Percentiles rank a stretch among this genome's conserved stretches.
Conservation (phyloP, 2,329 filamentous ascomycete species). For the Apiospora arundinis region DNA sequence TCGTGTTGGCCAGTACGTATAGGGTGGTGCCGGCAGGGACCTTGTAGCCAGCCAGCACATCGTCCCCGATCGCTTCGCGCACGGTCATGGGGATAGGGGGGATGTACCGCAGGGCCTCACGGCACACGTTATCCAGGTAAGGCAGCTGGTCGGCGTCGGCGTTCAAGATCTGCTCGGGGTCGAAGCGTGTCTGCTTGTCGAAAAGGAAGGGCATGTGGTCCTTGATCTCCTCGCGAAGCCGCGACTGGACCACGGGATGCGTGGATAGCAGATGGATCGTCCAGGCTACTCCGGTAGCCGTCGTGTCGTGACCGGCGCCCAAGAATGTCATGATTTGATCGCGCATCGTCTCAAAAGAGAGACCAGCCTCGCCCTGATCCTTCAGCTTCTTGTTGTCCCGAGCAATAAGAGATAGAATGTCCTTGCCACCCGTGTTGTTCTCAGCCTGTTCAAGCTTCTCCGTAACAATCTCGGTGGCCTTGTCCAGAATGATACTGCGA, state of each 20-base stretch:
- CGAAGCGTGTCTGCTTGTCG: constrained; percentile 39
- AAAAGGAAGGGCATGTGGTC: constrained; percentile 47
- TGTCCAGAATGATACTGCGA: constrained; percentile 43
- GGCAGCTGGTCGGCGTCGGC: constrained; percentile 48
- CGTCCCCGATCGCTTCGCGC: constrained; percentile 47
- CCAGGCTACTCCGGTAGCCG: constrained; percentile 50
- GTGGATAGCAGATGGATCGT: constrained; percentile 48
- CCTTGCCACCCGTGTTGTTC: constrained; percentile 40
- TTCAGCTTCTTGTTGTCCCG: constrained; percentile 49
- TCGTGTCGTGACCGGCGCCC: constrained; percentile 52
- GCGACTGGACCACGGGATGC: constrained; percentile 45
- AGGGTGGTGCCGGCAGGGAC: constrained; percentile 50
- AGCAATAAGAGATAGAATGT: constrained; percentile 48
- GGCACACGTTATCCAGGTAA: constrained; percentile 53
- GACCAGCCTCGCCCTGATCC: constrained; percentile 42
- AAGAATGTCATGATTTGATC: constrained; percentile 49
- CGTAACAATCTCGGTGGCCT: constrained; percentile 44
- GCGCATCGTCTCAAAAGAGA: constrained; percentile 45
- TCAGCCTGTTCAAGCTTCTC: constrained; percentile 43
- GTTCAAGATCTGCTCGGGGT: constrained; percentile 36
- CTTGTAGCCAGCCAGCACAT: constrained; percentile 46
- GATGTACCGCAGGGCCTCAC: constrained; percentile 52
- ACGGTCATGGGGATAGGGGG: constrained; percentile 53
- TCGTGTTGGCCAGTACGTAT: constrained; percentile 49
- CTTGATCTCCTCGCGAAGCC: constrained; percentile 48